These are phyloP conservation scores for Funneliformis mosseae DNA, from an alignment of 192 early-diverging fungal genomes.

Conservation along the genomic window DNA sequence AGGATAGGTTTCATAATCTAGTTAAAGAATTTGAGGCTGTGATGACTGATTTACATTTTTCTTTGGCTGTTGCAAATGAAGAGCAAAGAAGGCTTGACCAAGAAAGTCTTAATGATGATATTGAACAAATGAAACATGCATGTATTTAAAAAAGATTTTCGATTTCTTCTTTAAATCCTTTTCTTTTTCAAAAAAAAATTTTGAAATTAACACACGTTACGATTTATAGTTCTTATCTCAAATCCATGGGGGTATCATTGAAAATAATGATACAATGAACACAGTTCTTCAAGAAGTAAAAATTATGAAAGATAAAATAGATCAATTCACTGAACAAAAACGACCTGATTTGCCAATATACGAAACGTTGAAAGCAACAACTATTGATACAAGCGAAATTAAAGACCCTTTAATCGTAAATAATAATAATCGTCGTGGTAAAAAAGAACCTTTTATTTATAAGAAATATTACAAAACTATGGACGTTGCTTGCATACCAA, in stretches of 20 bases:
- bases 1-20: slow-evolving; percentile 15
- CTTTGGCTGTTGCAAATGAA: slow-evolving; percentile 17
- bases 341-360: not conserved
- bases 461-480: slow-evolving; percentile 8
- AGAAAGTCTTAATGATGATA: slow-evolving; percentile 15
- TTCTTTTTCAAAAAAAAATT: no score
- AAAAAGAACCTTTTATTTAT: not conserved
- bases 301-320: slow-evolving; percentile 22
- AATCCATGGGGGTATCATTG: slow-evolving; percentile 15
- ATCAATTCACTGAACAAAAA: not conserved
- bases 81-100: slow-evolving; percentile 25
- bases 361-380: not conserved
- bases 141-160: not conserved
- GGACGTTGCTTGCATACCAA: slow-evolving; percentile 16
- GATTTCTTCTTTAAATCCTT: no score
- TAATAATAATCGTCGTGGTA: not conserved
- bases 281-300: slow-evolving; percentile 17
- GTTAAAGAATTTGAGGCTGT: slow-evolving; percentile 15
- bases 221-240: slow-evolving; percentile 9
- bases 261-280: slow-evolving; percentile 17
- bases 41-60: slow-evolving; percentile 6
- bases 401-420: not conserved
- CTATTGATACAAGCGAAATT: not conserved
- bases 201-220: not conserved
- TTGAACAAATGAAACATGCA: slow-evolving; percentile 13